phyloP scores from a whole-genome alignment of 2,329 filamentous ascomycete species.

The Ascochyta lentis region DNA sequence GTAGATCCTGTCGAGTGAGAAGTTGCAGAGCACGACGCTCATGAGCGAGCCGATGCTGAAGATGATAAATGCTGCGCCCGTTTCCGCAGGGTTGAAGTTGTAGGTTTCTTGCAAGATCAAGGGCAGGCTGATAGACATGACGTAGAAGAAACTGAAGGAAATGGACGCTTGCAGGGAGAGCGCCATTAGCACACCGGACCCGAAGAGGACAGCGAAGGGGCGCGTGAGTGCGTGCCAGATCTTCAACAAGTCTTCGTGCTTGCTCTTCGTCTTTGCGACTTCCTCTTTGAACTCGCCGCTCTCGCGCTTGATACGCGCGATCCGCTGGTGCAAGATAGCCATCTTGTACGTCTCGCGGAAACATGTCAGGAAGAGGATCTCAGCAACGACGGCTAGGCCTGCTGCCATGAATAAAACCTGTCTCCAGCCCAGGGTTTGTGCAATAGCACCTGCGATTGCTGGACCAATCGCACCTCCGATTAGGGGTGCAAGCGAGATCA shows the following conservation, averaged over 20 bases:
- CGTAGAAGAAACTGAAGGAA: slow-evolving; percentile 55
- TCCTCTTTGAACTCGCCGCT: slow-evolving; percentile 17
- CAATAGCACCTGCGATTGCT: slow-evolving; percentile 61
- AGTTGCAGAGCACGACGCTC: slow-evolving; percentile 59
- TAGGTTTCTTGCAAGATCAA: slow-evolving; percentile 52
- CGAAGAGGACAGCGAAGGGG: slow-evolving; percentile 52
- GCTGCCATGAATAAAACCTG: slow-evolving; percentile 60
- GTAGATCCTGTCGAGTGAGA: slow-evolving; percentile 61
- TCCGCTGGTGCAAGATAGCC: slow-evolving; percentile 54
- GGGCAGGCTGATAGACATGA: slow-evolving; percentile 56
- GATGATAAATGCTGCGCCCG: slow-evolving; percentile 61
- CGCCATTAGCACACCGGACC: slow-evolving; percentile 63
- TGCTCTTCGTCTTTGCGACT: slow-evolving; percentile 16
- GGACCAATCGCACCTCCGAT: slow-evolving; percentile 65
- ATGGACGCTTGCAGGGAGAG: slow-evolving; percentile 55
- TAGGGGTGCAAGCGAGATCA: slow-evolving; percentile 64
- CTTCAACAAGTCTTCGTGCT: slow-evolving; percentile 30
- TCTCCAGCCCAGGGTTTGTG: slow-evolving; percentile 63
- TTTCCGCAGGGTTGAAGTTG: slow-evolving; percentile 56
- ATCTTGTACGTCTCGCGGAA: slow-evolving; percentile 69
- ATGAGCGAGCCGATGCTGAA: slow-evolving; percentile 62
- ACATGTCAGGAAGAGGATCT: slow-evolving; percentile 58
- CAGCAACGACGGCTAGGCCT: slow-evolving; percentile 56
- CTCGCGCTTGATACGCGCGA: slow-evolving; percentile 29
- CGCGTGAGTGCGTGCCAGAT: slow-evolving; percentile 51